phyloP scores from a whole-genome alignment of 805 yeast genomes.

The Myxozyma nipponensis region DNA sequence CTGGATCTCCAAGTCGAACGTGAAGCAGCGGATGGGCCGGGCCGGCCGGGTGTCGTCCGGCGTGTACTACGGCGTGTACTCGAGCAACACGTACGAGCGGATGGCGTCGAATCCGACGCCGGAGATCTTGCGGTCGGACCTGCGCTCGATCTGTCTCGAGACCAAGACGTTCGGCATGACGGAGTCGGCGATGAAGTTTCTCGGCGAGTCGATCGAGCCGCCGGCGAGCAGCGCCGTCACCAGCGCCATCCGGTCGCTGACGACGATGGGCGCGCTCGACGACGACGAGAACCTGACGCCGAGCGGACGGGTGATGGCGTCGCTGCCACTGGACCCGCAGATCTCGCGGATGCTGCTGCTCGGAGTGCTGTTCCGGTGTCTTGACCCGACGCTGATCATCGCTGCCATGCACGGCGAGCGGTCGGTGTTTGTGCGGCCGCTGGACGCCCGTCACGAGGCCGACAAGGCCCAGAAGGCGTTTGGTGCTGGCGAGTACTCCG shows the following conservation, averaged over 20 bases:
- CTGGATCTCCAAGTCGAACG: slow-evolving; percentile 75
- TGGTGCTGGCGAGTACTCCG: slow-evolving; percentile 9
- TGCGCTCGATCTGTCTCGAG: slow-evolving; percentile 24
- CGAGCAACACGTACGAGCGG: slow-evolving; percentile 32
- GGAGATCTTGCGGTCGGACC: slow-evolving; percentile 26
- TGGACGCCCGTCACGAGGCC: not conserved
- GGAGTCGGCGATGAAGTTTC: slow-evolving; percentile 12
- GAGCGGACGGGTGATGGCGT: slow-evolving; percentile 17
- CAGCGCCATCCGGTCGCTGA: slow-evolving; percentile 16
- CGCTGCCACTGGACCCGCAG: slow-evolving; percentile 20
- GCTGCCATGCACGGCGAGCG: slow-evolving; percentile 16
- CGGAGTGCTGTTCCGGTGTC: slow-evolving; percentile 22
- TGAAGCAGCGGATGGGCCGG: slow-evolving; percentile 77
- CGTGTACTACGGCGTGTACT: slow-evolving; percentile 59
- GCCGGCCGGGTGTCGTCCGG: slow-evolving; percentile 85
- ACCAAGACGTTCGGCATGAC: slow-evolving; percentile 17
- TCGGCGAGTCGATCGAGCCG: slow-evolving; percentile 22
- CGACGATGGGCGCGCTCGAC: slow-evolving; percentile 24
- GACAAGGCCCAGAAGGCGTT: slow-evolving; percentile 1
- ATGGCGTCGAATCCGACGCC: slow-evolving; percentile 14
- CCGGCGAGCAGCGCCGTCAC: slow-evolving; percentile 15
- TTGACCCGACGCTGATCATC: slow-evolving; percentile 22
- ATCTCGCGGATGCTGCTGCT: slow-evolving; percentile 24
- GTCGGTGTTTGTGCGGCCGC: slow-evolving; percentile 14
- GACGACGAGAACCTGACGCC: slow-evolving; percentile 21